Evolutionary conservation across 164 flowering plant genomes (phyloP).

Genomic region (Chloranthus sessilifolius): DNA sequence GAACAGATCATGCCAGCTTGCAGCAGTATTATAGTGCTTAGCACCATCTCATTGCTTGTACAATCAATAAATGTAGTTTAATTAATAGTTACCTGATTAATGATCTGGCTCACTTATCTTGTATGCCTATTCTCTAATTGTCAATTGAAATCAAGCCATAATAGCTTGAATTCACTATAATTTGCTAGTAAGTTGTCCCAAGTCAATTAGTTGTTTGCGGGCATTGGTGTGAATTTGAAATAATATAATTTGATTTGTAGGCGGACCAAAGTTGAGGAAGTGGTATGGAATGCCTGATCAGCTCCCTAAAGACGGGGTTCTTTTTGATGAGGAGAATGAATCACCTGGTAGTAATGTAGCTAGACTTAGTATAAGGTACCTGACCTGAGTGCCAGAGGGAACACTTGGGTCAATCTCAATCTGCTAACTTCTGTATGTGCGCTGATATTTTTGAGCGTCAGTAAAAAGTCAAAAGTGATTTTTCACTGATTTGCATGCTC

Average conservation of each 20-base stretch:
- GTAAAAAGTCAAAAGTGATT: too few species aligned
- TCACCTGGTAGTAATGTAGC: conserved; percentile 49
- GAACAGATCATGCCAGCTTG: too few species aligned
- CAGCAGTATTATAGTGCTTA: too few species aligned
- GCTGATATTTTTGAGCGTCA: too few species aligned
- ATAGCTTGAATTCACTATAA: not conserved
- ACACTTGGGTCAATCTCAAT: too few species aligned
- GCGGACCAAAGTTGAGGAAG: conserved; percentile 94
- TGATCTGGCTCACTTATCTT: not conserved
- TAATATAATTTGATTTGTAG: conserved; percentile 24
- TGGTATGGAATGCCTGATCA: conserved; percentile 97
- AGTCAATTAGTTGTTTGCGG: not conserved
- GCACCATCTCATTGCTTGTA: too few species aligned
- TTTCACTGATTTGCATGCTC: too few species aligned
- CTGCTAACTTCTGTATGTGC: too few species aligned
- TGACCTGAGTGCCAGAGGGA: too few species aligned
- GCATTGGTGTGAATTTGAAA: not conserved
- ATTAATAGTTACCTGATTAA: not conserved
- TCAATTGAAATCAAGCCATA: not conserved
- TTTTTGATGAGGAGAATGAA: conserved; percentile 43
- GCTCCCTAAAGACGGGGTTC: conserved; percentile 55
- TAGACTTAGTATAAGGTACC: too few species aligned
- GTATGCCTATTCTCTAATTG: not conserved
- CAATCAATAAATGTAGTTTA: not conserved
- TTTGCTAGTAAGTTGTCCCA: not conserved